Base-by-base conservation (phyloP, 2,329 filamentous ascomycete genomes). In the Verticillium albo-atrum region DNA sequence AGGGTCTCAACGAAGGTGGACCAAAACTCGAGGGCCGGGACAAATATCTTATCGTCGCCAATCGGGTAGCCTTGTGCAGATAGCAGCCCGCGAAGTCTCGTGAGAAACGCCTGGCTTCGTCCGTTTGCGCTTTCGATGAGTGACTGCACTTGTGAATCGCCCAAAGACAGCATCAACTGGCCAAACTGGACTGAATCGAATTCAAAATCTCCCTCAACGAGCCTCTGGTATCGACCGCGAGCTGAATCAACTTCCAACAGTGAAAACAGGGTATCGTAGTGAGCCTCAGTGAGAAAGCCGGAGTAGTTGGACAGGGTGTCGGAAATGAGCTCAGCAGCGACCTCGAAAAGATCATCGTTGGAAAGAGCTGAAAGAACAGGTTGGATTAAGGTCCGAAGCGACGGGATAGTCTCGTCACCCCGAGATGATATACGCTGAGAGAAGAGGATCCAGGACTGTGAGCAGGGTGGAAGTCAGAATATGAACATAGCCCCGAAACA, bases 21-120 rank as follows among this genome's bases (percentile, higher is more conserved):
- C 91, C 91, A 95, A 70, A 95, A 94, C 67, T 95, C 90, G 15
- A 94, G 80, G 1, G 88, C 85, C 1, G 86, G 84, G 1, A 90
- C 83, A 58, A 91, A 92, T 12, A 92, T 85, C 63, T 85, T 87
- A 67, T 95, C 89, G 58, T 94, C 90, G 4, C 83, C 83, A 1
- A 88, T 86, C 1, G 89, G 84, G 65, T 85, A 82, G 2, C 90
- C 90, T 14, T 85, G 78, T 14, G 86, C 83, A 23, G 81, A 81
- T 26, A 93, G 77, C 5, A 95, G 79, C 4, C 86, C 84, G 61
- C 83, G 85, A n/a, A 91, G 77, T 34, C 79, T 82, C 3, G 76
- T 74, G 15, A 91, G 72, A 55, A 89, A 77, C 30, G 76, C 75
- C 58, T 81, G 77, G 12, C 78, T 81, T 52, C 79, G 79, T n/a